Percentiles rank a stretch among this genome's conserved stretches.
These are phyloP conservation scores for Holtermanniella nyarrowii DNA, from an alignment of 768 basidiomycete species.

Conservation along the genomic window DNA sequence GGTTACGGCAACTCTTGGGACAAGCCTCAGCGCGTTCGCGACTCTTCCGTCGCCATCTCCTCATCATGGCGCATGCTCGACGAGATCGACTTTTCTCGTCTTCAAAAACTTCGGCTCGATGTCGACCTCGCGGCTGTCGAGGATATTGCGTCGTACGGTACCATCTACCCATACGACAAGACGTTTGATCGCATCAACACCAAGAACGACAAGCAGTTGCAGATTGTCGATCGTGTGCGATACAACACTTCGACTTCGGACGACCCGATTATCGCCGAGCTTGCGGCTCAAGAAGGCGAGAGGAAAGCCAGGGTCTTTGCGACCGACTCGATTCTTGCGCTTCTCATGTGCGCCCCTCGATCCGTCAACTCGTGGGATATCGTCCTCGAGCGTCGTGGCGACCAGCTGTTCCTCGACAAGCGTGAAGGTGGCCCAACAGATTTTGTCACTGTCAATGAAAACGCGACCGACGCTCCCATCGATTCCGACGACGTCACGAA, in stretches of 20 bases:
- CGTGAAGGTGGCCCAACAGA: conserved; percentile 86
- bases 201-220: conserved; percentile 79
- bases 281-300: conserved; percentile 47
- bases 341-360: conserved; percentile 90
- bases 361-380: conserved; percentile 99
- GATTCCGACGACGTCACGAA: conserved; percentile 59
- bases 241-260: conserved; percentile 98
- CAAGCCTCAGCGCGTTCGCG: conserved; percentile 75
- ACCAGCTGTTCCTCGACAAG: conserved; percentile 92
- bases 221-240: conserved; percentile 84
- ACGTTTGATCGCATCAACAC: conserved; percentile 90
- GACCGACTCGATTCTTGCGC: conserved; percentile 87
- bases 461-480: conserved; percentile 78
- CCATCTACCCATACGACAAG: conserved; percentile 85
- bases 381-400: conserved; percentile 82
- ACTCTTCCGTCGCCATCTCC: conserved; percentile 86
- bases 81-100: conserved; percentile 89
- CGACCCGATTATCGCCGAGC: conserved; percentile 89
- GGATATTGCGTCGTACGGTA: conserved; percentile 61
- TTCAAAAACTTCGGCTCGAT: conserved; percentile 82
- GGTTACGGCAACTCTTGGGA: conserved; percentile 77
- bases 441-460: conserved; percentile 96
- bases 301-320: conserved; percentile 57
- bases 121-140: conserved; percentile 69
- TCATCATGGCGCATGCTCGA: conserved; percentile 91